Percentiles rank a stretch among this genome's conserved stretches.
Evolutionary conservation across 2,329 filamentous ascomycete species (phyloP).

Genomic region (Epicoccum nigrum): DNA sequence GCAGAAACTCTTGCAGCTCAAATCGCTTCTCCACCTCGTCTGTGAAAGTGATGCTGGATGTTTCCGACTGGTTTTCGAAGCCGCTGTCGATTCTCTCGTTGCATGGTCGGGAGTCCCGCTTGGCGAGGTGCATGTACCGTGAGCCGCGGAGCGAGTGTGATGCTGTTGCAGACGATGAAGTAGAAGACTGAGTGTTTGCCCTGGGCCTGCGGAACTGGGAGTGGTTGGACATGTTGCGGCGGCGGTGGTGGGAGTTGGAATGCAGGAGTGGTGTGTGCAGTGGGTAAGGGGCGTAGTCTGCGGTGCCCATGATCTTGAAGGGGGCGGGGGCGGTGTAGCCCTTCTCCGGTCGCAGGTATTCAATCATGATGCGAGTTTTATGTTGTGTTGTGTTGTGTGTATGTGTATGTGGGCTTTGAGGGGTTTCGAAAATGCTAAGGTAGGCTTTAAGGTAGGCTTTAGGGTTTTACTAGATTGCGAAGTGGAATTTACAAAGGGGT

Average conservation of each 20-base stretch:
- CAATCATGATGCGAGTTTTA: no score
- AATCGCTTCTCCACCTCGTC: constrained; percentile 2
- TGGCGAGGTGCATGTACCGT: no score
- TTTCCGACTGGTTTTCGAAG: not conserved
- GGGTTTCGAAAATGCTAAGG: not conserved
- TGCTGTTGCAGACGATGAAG: no score
- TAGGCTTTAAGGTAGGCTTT: no score
- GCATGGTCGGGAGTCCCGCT: no score
- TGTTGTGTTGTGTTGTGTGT: no score
- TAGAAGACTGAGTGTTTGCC: not conserved
- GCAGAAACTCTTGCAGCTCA: not conserved
- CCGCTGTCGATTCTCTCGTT: constrained; percentile 6
- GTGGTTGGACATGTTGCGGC: not conserved
- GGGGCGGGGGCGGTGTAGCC: not conserved
- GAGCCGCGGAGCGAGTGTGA: no score
- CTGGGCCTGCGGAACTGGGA: no score
- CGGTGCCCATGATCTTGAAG: constrained; percentile 4
- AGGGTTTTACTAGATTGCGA: no score
- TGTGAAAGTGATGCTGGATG: constrained; percentile 6
- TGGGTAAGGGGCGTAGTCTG: constrained; percentile 5
- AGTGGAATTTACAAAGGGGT: no score
- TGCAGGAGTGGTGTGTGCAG: constrained; percentile 1
- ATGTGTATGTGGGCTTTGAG: not conserved
- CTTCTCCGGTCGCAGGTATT: not conserved
- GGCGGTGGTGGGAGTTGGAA: not conserved